Evolutionary conservation across 257 asterid genomes (phyloP), one percentile per base, ranked within the genome.

Genomic region (Nicotiana tabacum): DNA sequence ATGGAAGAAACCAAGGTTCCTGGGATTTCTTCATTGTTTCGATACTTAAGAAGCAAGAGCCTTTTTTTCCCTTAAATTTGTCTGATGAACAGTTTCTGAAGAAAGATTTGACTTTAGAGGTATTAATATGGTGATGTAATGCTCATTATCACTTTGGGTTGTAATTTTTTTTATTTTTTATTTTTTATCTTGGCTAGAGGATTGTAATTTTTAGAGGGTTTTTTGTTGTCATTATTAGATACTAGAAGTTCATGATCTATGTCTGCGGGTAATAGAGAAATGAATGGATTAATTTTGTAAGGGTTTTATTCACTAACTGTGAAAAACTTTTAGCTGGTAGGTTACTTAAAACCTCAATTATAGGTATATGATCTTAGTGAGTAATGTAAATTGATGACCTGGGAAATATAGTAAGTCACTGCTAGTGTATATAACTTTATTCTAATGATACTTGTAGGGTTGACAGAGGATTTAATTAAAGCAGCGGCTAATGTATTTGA

Each of bases 321-420:
- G 62, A 84, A 72, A 57, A 77, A 83, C 60, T 61, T 11, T 7
- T n/a, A 79, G 62, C 74, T 82, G 70, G 55, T 39, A 33, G 35
- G 57, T 55, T 77, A 78, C 69, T 53, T 56, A 60, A 24, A 32
- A 70, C 24, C 32, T 39, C 32, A 46, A 37, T 74, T 53, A 3
- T 53, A 53, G 11, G 51, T 43, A 8, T 43, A 43, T 43, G 51
- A 43, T 43, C 51, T 43, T 43, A 9, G 51, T 43, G 8, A 33
- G 51, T 43, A 43, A 43, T 65, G 72, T 13, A 15, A 55, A 55
- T 55, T 57, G n/a, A 27, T 17, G 6, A 17, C 64, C 27, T 17
- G n/a, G 64, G 8, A 17, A 57, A 18, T 57, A 57, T 57, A 2
- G 64, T 57, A 57, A 57, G 64, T 57, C 64, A 17, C n/a, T 57